These are phyloP conservation scores for Aureobasidium sp. DNA, from an alignment of 2,329 filamentous ascomycete genomes.

Conservation along the genomic window DNA sequence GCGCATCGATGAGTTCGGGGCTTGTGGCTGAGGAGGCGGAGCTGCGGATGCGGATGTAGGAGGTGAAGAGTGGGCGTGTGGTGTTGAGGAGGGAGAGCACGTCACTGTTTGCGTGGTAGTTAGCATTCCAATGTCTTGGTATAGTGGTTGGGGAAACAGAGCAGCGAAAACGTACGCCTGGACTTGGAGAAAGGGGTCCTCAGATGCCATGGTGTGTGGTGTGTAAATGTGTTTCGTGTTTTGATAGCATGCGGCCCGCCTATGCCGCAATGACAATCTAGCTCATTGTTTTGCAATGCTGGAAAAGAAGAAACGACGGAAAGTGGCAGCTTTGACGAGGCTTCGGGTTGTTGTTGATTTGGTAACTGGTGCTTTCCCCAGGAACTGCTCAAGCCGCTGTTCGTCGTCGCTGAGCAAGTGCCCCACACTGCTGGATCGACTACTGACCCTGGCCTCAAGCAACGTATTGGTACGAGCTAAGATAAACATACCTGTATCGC, in stretches of 20 bases:
- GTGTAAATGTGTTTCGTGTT: not conserved
- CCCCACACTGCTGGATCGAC: no score
- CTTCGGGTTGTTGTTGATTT: not conserved
- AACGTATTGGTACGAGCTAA: no score
- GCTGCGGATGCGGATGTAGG: slow-evolving; percentile 91
- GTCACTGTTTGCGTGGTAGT: slow-evolving; percentile 53
- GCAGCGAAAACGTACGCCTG: slow-evolving; percentile 31
- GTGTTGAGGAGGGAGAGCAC: slow-evolving; percentile 74
- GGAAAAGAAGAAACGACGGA: no score
- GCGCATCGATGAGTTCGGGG: slow-evolving; percentile 58
- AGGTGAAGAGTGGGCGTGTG: slow-evolving; percentile 81
- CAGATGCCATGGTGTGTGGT: slow-evolving; percentile 19
- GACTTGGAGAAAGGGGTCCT: slow-evolving; percentile 45
- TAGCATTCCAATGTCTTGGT: not conserved
- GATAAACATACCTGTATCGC: no score
- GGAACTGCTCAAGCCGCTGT: no score
- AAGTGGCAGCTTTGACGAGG: not conserved
- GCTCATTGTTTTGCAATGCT: slow-evolving; percentile 5
- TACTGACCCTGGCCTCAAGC: no score
- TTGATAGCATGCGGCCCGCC: slow-evolving; percentile 8
- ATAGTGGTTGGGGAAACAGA: not conserved
- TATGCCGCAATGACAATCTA: slow-evolving; percentile 13
- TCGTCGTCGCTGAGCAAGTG: no score
- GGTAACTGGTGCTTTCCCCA: not conserved
- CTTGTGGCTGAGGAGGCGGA: slow-evolving; percentile 63